Evolutionary conservation across 164 flowering plant species (phyloP).

Genomic region (Tetrastigma voinierianum): DNA sequence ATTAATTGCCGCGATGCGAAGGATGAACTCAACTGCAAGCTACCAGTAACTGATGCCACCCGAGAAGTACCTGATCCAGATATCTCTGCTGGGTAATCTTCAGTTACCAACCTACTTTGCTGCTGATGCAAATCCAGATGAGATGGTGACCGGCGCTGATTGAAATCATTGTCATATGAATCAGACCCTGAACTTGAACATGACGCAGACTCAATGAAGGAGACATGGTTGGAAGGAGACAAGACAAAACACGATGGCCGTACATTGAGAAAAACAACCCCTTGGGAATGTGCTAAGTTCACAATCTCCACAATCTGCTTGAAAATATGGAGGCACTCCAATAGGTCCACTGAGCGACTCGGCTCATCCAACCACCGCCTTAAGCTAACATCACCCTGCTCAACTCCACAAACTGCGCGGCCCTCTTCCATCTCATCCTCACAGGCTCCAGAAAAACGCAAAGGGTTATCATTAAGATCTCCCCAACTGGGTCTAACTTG

Average conservation of each 20-base stretch:
- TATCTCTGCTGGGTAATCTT: slow-evolving; percentile 16
- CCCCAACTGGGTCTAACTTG: slow-evolving; percentile 18
- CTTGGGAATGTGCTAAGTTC: slow-evolving; percentile 82
- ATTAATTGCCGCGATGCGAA: slow-evolving; percentile 24
- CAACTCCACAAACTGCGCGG: slow-evolving; percentile 25
- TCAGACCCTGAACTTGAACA: slow-evolving; percentile 90
- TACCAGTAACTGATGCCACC: slow-evolving; percentile 34
- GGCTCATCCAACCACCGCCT: slow-evolving; percentile 92
- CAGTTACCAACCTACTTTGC: slow-evolving; percentile 21
- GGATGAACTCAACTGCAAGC: slow-evolving; percentile 49
- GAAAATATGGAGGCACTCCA: slow-evolving; percentile 87
- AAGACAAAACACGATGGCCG: slow-evolving; percentile 94
- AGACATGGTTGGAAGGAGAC: slow-evolving; percentile 84
- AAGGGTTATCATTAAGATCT: slow-evolving; percentile 36
- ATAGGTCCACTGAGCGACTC: slow-evolving; percentile 58
- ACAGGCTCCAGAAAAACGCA: slow-evolving; percentile 40
- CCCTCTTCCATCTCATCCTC: slow-evolving; percentile 36
- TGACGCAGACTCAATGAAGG: slow-evolving; percentile 94
- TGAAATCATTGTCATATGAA: slow-evolving; percentile 50
- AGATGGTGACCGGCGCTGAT: slow-evolving; percentile 32
- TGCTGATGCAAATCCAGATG: slow-evolving; percentile 22
- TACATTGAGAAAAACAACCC: slow-evolving; percentile 83
- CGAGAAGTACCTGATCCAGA: slow-evolving; percentile 26
- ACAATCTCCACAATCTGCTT: slow-evolving; percentile 85
- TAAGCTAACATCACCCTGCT: slow-evolving; percentile 72